A percentile compares a stretch with the other conserved stretches of the same genome.
Conservation (phyloP, 2,329 filamentous ascomycete species). For the Xylariomycetidae sp. region DNA sequence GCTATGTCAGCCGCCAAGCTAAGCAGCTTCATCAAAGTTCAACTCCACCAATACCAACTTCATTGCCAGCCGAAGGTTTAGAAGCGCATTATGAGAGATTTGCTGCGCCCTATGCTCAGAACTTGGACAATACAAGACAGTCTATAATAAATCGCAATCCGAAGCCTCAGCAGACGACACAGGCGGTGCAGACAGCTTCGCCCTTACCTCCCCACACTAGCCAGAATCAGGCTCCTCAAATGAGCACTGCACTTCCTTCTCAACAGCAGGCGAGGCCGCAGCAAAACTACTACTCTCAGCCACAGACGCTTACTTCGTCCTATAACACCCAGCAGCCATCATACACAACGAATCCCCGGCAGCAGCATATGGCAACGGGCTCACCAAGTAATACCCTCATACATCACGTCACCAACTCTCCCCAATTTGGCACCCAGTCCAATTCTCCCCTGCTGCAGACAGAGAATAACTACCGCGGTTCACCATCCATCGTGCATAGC, state of each 20-base stretch:
- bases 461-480: conserved; percentile 26
- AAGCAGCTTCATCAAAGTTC: conserved; percentile 21
- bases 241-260: conserved; percentile 20
- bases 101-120: conserved; percentile 19
- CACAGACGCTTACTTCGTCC: conserved; percentile 19
- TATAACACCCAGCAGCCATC: conserved; percentile 24
- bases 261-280: conserved; percentile 22
- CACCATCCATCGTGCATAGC: conserved; percentile 25
- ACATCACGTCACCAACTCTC: conserved; percentile 28
- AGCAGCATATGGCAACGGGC: conserved; percentile 22
- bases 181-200: conserved; percentile 24
- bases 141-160: conserved; percentile 19
- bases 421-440: conserved; percentile 26
- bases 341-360: conserved; percentile 23
- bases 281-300: conserved; percentile 26
- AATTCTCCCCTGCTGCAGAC: conserved; percentile 28
- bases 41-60: conserved; percentile 11
- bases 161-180: conserved; percentile 18
- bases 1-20: conserved; percentile 19
- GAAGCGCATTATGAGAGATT: conserved; percentile 28
- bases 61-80: conserved; percentile 19
- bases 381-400: conserved; percentile 26
- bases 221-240: conserved; percentile 24
- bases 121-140: conserved; percentile 18
- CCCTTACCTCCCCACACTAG: conserved; percentile 23